phyloP scores from a whole-genome alignment of 2,329 filamentous ascomycete genomes.

The Phoma sp. region DNA sequence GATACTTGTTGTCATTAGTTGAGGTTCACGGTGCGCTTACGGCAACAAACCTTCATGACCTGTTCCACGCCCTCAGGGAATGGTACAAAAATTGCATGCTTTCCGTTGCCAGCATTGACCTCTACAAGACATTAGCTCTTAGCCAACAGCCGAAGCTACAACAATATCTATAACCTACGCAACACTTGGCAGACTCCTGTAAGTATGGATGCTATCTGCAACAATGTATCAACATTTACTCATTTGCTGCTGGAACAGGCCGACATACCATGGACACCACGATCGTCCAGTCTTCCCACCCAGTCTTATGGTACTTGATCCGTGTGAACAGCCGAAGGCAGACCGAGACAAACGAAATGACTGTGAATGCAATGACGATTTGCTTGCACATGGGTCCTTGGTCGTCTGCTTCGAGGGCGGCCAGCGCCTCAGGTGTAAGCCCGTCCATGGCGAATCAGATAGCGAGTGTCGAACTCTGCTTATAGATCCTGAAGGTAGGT shows the following conservation, averaged over 20 bases:
- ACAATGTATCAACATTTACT: not conserved
- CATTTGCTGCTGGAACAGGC: no score
- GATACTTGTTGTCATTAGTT: constrained; percentile 25
- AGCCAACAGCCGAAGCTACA: not conserved
- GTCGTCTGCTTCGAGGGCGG: constrained; percentile 25
- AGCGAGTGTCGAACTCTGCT: not conserved
- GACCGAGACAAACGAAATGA: constrained; percentile 28
- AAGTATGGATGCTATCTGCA: constrained; percentile 20
- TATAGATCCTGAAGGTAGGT: not conserved
- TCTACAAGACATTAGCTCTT: constrained; percentile 22
- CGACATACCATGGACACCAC: constrained; percentile 26
- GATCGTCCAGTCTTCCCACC: constrained; percentile 36
- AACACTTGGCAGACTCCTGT: constrained; percentile 24
- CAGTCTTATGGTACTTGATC: constrained; percentile 24
- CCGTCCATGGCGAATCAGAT: constrained; percentile 20
- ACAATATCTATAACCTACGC: constrained; percentile 15
- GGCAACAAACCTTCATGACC: constrained; percentile 25
- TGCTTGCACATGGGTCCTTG: constrained; percentile 22
- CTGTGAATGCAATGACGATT: constrained; percentile 29
- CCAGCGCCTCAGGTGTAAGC: constrained; percentile 26
- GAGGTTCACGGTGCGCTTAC: no score
- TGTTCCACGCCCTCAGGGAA: constrained; percentile 16
- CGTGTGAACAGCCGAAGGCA: constrained; percentile 31
- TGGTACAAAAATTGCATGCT: constrained; percentile 31
- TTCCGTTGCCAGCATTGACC: constrained; percentile 30